Percentiles rank a stretch among this genome's conserved stretches.
These are phyloP conservation scores for Septoria linicola DNA, from an alignment of 2,329 filamentous ascomycete genomes.

Conservation along the genomic window DNA sequence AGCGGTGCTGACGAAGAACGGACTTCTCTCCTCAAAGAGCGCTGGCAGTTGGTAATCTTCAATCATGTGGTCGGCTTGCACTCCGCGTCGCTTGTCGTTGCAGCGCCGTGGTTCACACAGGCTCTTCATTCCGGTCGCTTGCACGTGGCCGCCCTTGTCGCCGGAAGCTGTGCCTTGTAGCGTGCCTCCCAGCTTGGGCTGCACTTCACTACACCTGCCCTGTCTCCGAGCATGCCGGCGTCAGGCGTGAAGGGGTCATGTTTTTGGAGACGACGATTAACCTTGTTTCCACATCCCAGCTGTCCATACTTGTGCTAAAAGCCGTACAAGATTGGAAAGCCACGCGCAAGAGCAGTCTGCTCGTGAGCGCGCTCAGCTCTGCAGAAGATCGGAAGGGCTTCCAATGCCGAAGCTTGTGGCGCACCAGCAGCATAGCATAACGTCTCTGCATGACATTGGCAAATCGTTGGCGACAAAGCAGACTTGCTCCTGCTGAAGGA, in stretches of 20 bases:
- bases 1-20: background rate
- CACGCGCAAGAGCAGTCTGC: background rate
- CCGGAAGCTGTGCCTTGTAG: conserved; percentile 1
- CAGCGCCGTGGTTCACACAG: conserved; percentile 1
- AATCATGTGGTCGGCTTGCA: background rate
- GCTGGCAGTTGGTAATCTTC: no score
- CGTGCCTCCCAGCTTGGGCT: conserved; percentile 1
- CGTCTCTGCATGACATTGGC: conserved; percentile 17
- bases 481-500: background rate
- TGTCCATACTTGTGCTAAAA: background rate
- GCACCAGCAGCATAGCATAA: conserved; percentile 10
- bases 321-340: background rate
- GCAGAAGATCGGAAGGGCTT: background rate
- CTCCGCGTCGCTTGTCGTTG: background rate
- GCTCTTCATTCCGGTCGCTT: conserved; percentile 1
- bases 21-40: no score
- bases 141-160: conserved; percentile 13
- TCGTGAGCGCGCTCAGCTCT: background rate
- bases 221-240: conserved; percentile 16
- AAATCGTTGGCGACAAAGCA: no score
- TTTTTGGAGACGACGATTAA: conserved; percentile 16
- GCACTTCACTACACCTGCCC: conserved; percentile 2
- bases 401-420: conserved; percentile 8
- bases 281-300: conserved; percentile 6
- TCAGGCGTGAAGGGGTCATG: conserved; percentile 6